These are phyloP conservation scores for Gastrolobium villosum DNA, from an alignment of 306 rosid species.

Conservation along the genomic window DNA sequence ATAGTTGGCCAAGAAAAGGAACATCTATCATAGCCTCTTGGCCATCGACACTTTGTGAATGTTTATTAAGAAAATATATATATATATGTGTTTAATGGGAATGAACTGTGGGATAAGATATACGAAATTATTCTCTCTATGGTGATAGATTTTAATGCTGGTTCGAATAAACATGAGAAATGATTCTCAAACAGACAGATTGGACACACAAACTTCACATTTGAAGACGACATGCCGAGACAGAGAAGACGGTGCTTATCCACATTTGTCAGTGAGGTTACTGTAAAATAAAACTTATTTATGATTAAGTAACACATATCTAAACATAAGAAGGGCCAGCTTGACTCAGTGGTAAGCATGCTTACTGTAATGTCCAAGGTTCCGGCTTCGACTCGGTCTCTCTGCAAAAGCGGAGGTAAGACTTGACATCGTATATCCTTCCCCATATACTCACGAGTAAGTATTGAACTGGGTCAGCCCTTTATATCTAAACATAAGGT, in stretches of 20 bases:
- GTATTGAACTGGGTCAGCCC: too few relatives aligned
- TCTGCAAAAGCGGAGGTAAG: too few relatives aligned
- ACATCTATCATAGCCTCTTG: background rate
- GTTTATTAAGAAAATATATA: background rate
- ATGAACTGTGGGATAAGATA: background rate
- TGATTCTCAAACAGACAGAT: background rate
- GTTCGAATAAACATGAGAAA: background rate
- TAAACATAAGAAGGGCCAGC: conserved; percentile 24
- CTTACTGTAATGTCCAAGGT: too few relatives aligned
- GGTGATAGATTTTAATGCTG: conserved; percentile 4
- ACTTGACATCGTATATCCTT: too few relatives aligned
- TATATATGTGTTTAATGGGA: background rate
- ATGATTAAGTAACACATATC: background rate
- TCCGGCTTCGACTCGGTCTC: too few relatives aligned
- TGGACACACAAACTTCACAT: background rate
- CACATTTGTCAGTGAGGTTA: background rate
- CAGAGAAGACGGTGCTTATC: background rate
- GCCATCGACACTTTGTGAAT: conserved; percentile 17
- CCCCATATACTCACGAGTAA: too few relatives aligned
- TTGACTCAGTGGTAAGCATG: too few relatives aligned
- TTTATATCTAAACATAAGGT: conserved; percentile 6
- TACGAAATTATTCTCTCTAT: background rate
- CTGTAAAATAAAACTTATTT: background rate
- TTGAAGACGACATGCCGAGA: too few relatives aligned
- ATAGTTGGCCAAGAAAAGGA: conserved; percentile 8